Evolutionary conservation across 2,329 filamentous ascomycete species (phyloP).

Genomic region (Alternaria dauci): DNA sequence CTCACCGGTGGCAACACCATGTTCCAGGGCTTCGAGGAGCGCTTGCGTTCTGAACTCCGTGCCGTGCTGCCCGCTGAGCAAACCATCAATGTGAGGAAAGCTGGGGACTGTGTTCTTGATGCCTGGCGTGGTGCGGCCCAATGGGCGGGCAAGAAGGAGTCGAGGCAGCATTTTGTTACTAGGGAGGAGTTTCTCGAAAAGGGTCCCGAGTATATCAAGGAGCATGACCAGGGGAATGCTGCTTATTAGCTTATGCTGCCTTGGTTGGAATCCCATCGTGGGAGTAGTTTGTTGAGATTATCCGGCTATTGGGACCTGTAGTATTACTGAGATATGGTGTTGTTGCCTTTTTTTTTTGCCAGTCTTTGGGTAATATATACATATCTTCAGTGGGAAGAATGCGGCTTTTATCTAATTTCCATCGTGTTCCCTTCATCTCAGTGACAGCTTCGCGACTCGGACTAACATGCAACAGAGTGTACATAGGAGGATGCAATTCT

Average conservation of each 20-base stretch:
- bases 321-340: not conserved
- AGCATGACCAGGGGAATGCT: slow-evolving; percentile 57
- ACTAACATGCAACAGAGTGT: not conserved
- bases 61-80: slow-evolving; percentile 76
- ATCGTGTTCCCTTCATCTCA: not conserved
- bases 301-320: not conserved
- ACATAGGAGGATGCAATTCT: slow-evolving; percentile 2
- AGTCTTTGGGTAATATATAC: not conserved
- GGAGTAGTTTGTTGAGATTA: not conserved
- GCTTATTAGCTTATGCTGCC: slow-evolving; percentile 11
- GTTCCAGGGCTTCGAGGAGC: slow-evolving; percentile 89
- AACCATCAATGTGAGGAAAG: slow-evolving; percentile 73
- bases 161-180: slow-evolving; percentile 73
- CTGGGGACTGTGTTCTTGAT: slow-evolving; percentile 80
- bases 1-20: slow-evolving; percentile 92
- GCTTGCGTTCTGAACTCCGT: slow-evolving; percentile 72
- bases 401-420: not conserved
- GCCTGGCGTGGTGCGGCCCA: slow-evolving; percentile 92
- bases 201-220: slow-evolving; percentile 93
- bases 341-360: not conserved
- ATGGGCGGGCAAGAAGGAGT: slow-evolving; percentile 73
- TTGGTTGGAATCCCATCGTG: not conserved
- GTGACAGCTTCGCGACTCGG: not conserved
- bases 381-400: not conserved
- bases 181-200: slow-evolving; percentile 90